Evolutionary conservation across 2,329 filamentous ascomycete species (phyloP).

Genomic region (Nemania sp.): DNA sequence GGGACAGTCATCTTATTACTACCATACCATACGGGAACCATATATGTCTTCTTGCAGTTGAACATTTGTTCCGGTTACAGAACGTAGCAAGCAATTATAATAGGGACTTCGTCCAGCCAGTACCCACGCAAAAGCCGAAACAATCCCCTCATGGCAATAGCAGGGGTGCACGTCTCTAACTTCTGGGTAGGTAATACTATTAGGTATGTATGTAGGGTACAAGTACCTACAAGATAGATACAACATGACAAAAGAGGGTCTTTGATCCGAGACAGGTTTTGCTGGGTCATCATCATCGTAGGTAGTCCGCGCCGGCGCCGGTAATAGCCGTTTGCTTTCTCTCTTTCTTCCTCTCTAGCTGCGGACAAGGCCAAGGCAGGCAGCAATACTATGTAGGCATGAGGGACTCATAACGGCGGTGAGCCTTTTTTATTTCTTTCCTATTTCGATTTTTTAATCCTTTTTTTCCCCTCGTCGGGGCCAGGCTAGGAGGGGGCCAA

Average conservation of each 20-base stretch:
- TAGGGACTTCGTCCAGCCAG: no score
- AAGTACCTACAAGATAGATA: no score
- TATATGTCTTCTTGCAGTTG: not conserved
- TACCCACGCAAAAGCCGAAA: not conserved
- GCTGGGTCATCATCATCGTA: slow-evolving; percentile 8
- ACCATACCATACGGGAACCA: not conserved
- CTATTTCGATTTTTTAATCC: no score
- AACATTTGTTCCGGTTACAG: not conserved
- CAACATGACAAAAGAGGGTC: slow-evolving; percentile 31
- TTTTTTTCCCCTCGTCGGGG: not conserved
- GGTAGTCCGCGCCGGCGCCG: slow-evolving; percentile 22
- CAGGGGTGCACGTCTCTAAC: slow-evolving; percentile 9
- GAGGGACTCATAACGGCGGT: slow-evolving; percentile 32
- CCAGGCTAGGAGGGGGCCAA: slow-evolving; percentile 7
- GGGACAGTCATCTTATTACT: slow-evolving; percentile 3
- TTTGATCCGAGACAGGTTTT: slow-evolving; percentile 36
- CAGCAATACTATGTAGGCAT: not conserved
- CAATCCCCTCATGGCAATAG: not conserved
- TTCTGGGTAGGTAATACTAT: no score
- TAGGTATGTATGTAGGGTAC: no score
- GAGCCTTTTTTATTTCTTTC: slow-evolving; percentile 27
- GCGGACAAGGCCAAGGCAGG: slow-evolving; percentile 1
- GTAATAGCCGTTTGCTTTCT: slow-evolving; percentile 25
- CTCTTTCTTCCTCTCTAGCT: not conserved
- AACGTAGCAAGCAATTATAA: not conserved